Base-by-base conservation (phyloP, 2,329 filamentous ascomycete species). In the Diaporthe citriasiana region DNA sequence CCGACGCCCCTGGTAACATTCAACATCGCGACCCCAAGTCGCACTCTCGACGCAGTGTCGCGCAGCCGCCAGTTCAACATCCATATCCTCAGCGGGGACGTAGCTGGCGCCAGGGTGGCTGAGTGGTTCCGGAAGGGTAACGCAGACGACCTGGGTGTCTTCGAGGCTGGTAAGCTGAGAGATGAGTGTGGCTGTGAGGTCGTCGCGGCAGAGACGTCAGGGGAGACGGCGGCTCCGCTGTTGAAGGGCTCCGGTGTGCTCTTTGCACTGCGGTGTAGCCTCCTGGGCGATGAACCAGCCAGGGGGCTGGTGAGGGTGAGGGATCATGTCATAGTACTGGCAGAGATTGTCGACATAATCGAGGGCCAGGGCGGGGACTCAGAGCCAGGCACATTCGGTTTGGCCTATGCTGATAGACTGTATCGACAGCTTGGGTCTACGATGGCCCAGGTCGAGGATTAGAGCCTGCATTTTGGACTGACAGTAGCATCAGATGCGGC, bases 21-120 rank as follows among this genome's bases (percentile, higher is more conserved):
- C 83, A 91, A 91, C 81, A 84, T 91, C 65, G 85, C 85, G 33
- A 84, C 86, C 38, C 89, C 89, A 27, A 90, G 88, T 79, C 85
- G 87, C 17, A 91, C 89, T 17, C 83, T 89, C 33, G 84, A 88
- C 73, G 89, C 89, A 12, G 84, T 91, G 30, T 75, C 79, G 22
- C 79, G 78, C 19, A 85, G 82, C 56, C 77, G 84, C 0, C 78
- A 77, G 19, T 91, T 91, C 79, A 90, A 90, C 73, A 84, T 91
- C 19, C 89, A 91, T 74, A 79, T 91, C 8, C 84, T 91, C 0
- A 81, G 84, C 0, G 87, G 85, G 7, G 85, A 88, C 51, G 81
- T 79, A 7, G 77, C 80, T 1, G 89, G 89, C 15, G 89, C 86
- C 8, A 79, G 80, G 8, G 82, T 90, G 4, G 89, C 89, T 1